phyloP scores from a whole-genome alignment of 164 flowering plant species.

The Nelumbo lutea region DNA sequence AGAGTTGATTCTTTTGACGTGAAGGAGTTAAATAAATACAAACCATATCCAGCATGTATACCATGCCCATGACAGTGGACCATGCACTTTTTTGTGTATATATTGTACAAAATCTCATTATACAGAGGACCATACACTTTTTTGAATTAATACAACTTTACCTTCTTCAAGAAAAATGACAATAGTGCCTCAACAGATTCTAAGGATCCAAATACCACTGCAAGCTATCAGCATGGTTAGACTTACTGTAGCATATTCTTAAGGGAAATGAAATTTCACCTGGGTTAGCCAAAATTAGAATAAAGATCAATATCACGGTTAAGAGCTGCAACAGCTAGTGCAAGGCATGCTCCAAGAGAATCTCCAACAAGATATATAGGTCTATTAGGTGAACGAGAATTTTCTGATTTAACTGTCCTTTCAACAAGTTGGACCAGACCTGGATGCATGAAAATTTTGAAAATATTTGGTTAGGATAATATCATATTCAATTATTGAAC shows the following conservation, averaged over 20 bases:
- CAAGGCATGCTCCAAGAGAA: conserved; percentile 71
- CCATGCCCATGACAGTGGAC: too few species aligned
- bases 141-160: too few species aligned
- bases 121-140: too few species aligned
- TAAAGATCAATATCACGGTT: conserved; percentile 57
- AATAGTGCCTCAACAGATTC: neutral
- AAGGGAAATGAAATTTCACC: conserved; percentile 27
- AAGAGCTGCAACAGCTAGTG: conserved; percentile 64
- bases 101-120: too few species aligned
- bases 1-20: too few species aligned
- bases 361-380: conserved; percentile 81
- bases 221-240: neutral
- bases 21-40: too few species aligned
- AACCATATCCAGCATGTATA: too few species aligned
- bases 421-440: conserved; percentile 58
- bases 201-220: neutral
- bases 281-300: conserved; percentile 65
- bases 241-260: neutral
- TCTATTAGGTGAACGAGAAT: conserved; percentile 30
- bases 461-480: neutral
- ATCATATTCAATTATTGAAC: too few species aligned
- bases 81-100: too few species aligned
- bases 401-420: conserved; percentile 42
- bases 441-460: conserved; percentile 18
- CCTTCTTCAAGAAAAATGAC: too few species aligned